Percentiles rank a stretch among this genome's conserved stretches.
Conservation (phyloP, 805 yeast species). For the Saccharomyces eubayanus region DNA sequence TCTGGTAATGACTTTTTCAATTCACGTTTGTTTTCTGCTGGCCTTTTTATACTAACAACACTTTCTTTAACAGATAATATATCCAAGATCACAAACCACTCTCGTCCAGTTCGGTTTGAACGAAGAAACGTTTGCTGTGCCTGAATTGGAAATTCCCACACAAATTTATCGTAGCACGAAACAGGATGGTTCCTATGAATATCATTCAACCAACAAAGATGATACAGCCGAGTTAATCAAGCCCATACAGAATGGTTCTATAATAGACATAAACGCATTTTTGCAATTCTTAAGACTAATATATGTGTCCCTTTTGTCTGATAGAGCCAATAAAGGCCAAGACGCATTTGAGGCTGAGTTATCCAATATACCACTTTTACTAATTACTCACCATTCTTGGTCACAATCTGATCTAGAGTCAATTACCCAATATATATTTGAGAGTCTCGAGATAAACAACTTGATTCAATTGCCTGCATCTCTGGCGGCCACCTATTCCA, state of each 20-base stretch:
- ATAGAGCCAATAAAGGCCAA: conserved; percentile 16
- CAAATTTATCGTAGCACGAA: conserved; percentile 45
- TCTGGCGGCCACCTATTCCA: conserved; percentile 65
- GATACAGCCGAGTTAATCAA: conserved; percentile 34
- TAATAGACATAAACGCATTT: conserved; percentile 63
- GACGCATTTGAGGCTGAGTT: conserved; percentile 23
- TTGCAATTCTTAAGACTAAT: conserved; percentile 45
- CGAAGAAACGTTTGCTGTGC: conserved; percentile 57
- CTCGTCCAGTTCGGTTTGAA: conserved; percentile 70
- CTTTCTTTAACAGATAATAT: conserved; percentile 41
- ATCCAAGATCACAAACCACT: conserved; percentile 73
- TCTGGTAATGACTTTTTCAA: neutral
- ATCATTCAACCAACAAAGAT: conserved; percentile 26
- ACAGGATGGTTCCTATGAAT: conserved; percentile 29
- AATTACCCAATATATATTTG: conserved; percentile 69
- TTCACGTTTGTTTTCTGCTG: neutral
- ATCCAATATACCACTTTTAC: conserved; percentile 55
- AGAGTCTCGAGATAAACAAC: conserved; percentile 61
- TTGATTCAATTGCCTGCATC: conserved; percentile 62
- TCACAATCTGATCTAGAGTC: conserved; percentile 56
- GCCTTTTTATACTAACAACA: conserved; percentile 8
- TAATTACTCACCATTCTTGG: conserved; percentile 65
- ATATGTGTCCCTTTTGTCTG: conserved; percentile 38
- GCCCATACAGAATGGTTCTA: conserved; percentile 59
- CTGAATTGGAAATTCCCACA: conserved; percentile 71